Evolutionary conservation across 108 stramenopile species (phyloP).

Genomic region (Fragilariopsis cylindrus): DNA sequence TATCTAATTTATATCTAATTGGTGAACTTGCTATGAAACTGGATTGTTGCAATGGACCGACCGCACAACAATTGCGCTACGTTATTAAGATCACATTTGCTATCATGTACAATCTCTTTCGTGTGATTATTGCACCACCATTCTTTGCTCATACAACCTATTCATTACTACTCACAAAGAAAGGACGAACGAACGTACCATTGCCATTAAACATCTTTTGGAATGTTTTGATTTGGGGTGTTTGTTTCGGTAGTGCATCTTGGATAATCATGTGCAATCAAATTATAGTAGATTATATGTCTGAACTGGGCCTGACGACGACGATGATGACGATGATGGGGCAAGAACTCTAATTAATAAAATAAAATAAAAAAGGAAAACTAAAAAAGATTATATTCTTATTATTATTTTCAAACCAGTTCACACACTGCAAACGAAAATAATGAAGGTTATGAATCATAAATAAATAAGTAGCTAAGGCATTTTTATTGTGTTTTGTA

Average conservation of each 20-base stretch:
- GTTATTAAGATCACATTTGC: slow-evolving; percentile 43
- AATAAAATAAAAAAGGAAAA: neutral
- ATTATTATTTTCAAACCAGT: neutral
- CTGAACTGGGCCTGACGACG: neutral
- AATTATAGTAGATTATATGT: slow-evolving; percentile 6
- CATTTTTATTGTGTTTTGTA: no score
- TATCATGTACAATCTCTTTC: slow-evolving; percentile 39
- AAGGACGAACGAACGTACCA: slow-evolving; percentile 50
- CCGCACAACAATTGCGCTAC: slow-evolving; percentile 28
- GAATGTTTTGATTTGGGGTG: slow-evolving; percentile 56
- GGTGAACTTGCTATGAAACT: slow-evolving; percentile 40
- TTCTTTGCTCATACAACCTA: slow-evolving; percentile 47
- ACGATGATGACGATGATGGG: neutral
- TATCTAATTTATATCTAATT: slow-evolving; percentile 49
- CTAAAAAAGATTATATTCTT: neutral
- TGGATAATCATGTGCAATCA: slow-evolving; percentile 14
- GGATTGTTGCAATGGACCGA: slow-evolving; percentile 45
- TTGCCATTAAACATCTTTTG: slow-evolving; percentile 44
- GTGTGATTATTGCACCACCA: slow-evolving; percentile 45
- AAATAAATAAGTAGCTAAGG: no score
- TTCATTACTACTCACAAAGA: slow-evolving; percentile 38
- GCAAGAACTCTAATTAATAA: neutral
- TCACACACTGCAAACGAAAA: no score
- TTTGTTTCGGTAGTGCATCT: slow-evolving; percentile 44
- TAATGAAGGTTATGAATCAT: no score